Evolutionary conservation across 164 flowering plant genomes (phyloP), one percentile per base, ranked within the genome.

Genomic region (Warburgia ugandensis): DNA sequence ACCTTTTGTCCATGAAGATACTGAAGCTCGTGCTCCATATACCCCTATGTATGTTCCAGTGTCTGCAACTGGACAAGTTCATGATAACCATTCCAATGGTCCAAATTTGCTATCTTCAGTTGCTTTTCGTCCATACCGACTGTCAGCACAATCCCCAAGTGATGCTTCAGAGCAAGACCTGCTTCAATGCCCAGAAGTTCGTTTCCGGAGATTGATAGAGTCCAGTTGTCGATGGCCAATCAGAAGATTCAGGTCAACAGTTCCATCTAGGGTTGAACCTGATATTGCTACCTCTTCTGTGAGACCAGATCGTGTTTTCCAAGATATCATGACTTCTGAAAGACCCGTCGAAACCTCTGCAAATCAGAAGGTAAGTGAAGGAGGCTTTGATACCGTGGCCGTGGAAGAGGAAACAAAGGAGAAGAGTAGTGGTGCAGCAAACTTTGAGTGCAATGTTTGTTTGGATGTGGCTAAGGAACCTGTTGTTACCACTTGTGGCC

Each of bases 401-500:
- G 21, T 33, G 11, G 66, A 53, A 16, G 72, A 58, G 35, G 63
- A 45, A 27, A 23, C 20, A 11, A 43, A 48, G 51, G 63, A 68
- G n/a, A 52, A 48, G 44, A 45, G 40, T 5, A 47, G 22, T 17
- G 56, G 30, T 6, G 56, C 35, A 2, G 67, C 61, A 0, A 61
- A 54, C 31, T 69, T 69, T 57, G 69, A 65, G 20, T 69, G 73
- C 41, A 69, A 69, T 51, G 54, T 69, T 19, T 69, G 73, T 58
- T 61, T 69, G 50, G 73, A 69, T 22, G 50, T 69, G 37, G 73
- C 73, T 20, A 61, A 51, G 50, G 73, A 69, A 11, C 69, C 73
- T 2, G 67, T 69, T 25, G 73, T 69, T 39, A 69, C 73, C 57
- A 61, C 67, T 2, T 69, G 73, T 39, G 73, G 73, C 21, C 73